A percentile compares a stretch with the other conserved stretches of the same genome.
Conservation (phyloP, 169 alveolate genomes). For the Plasmodium coatneyi region DNA sequence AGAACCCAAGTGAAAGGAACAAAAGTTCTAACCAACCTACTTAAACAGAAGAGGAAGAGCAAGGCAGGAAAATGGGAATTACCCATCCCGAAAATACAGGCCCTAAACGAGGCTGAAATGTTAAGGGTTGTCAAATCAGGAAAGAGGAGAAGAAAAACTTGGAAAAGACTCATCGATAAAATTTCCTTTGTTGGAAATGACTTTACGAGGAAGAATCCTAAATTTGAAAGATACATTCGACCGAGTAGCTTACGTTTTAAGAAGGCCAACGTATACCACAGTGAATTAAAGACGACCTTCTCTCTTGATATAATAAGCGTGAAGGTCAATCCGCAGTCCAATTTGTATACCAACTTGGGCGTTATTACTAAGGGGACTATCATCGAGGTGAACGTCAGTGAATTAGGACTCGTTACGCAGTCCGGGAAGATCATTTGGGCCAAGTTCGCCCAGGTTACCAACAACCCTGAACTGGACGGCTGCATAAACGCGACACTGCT, state of each 20-base stretch:
- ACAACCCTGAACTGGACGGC: conserved; percentile 99
- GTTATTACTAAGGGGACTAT: conserved; percentile 98
- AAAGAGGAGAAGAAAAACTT: conserved; percentile 96
- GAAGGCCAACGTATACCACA: conserved; percentile 99
- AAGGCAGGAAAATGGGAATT: conserved; percentile 99
- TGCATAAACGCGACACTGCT: conserved; percentile 98
- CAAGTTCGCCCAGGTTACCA: conserved; percentile 98
- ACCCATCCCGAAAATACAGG: conserved; percentile 97
- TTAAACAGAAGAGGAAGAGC: conserved; percentile 98
- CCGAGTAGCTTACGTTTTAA: conserved; percentile 98
- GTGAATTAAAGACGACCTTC: conserved; percentile 97
- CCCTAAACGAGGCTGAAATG: conserved; percentile 93
- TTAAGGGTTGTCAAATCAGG: conserved; percentile 95
- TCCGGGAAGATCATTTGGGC: conserved; percentile 99
- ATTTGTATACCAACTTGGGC: conserved; percentile 97
- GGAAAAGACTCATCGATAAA: conserved; percentile 99
- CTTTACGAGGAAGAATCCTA: conserved; percentile 99
- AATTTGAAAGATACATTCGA: conserved; percentile 97
- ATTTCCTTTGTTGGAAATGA: conserved; percentile 97
- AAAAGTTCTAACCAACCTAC: conserved; percentile 96
- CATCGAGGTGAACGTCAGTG: conserved; percentile 98
- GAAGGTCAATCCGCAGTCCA: conserved; percentile 97
- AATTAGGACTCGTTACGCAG: conserved; percentile 98
- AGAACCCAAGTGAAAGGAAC: conserved; percentile 97
- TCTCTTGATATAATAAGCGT: conserved; percentile 96